A percentile compares a stretch with the other conserved stretches of the same genome.
Evolutionary conservation across 805 yeast species (phyloP).

Genomic region (Ogataea ramenticola): DNA sequence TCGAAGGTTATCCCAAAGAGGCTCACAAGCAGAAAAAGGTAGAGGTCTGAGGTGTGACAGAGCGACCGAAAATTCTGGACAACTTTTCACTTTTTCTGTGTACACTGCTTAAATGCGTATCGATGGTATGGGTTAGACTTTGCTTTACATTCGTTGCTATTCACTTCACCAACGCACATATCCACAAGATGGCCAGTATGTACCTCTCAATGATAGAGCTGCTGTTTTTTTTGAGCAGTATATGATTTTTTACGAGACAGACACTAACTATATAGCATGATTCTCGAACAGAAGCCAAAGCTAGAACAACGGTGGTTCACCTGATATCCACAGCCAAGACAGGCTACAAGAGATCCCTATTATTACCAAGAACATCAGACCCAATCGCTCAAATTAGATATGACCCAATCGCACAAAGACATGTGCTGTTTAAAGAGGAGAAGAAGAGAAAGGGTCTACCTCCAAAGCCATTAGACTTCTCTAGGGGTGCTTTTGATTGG

Average conservation of each 20-base stretch:
- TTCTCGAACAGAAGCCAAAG: conserved; percentile 48
- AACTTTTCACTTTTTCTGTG: too few relatives aligned
- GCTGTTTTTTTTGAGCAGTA: too few relatives aligned
- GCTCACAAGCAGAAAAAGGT: too few relatives aligned
- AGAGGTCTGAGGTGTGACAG: neutral
- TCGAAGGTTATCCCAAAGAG: too few relatives aligned
- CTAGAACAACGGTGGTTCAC: conserved; percentile 76
- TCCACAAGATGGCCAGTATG: conserved; percentile 16
- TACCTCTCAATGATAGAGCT: too few relatives aligned
- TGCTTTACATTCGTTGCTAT: neutral
- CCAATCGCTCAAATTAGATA: conserved; percentile 75
- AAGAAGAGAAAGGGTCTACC: conserved; percentile 73
- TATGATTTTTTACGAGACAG: too few relatives aligned
- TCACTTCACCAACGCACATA: neutral
- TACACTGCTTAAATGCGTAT: too few relatives aligned
- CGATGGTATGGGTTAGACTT: too few relatives aligned
- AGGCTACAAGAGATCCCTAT: conserved; percentile 75
- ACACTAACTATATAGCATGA: too few relatives aligned
- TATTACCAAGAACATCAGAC: conserved; percentile 76
- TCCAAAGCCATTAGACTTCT: conserved; percentile 39
- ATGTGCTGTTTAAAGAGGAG: conserved; percentile 82
- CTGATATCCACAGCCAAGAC: conserved; percentile 86
- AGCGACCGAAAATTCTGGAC: neutral
- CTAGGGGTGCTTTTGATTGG: conserved; percentile 34
- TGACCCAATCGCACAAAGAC: conserved; percentile 84